Evolutionary conservation across 768 basidiomycete genomes (phyloP).

Genomic region (Boletus insuetus): DNA sequence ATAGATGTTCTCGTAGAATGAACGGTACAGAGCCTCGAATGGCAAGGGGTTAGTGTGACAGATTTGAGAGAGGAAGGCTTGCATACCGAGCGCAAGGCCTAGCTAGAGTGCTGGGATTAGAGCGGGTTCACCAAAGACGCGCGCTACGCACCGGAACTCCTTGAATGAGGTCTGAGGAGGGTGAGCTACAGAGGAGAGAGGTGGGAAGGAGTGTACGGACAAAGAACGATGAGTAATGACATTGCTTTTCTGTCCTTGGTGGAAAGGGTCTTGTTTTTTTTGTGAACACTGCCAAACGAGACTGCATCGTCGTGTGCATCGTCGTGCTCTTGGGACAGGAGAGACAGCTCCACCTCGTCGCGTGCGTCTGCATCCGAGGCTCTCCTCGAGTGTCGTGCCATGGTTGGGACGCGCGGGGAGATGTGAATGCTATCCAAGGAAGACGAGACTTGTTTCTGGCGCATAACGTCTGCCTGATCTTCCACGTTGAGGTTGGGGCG

Average conservation of each 20-base stretch:
- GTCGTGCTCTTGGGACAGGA: conserved; percentile 56
- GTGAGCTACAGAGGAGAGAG: conserved; percentile 14
- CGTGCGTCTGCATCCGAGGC: conserved; percentile 29
- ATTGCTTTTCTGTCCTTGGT: conserved; percentile 81
- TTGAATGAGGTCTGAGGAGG: conserved; percentile 65
- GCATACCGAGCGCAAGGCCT: conserved; percentile 82
- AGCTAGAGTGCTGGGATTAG: conserved; percentile 42
- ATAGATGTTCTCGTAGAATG: conserved; percentile 90
- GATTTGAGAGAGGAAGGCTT: neutral
- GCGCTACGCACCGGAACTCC: conserved; percentile 76
- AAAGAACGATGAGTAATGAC: conserved; percentile 80
- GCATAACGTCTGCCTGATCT: conserved; percentile 25
- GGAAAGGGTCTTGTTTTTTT: conserved; percentile 52
- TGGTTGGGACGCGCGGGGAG: conserved; percentile 47
- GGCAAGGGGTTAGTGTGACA: conserved; percentile 4
- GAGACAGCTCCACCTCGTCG: conserved; percentile 60
- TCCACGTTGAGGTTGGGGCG: conserved; percentile 38
- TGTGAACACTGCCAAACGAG: conserved; percentile 32
- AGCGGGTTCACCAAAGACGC: conserved; percentile 6
- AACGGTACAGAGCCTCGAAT: conserved; percentile 88
- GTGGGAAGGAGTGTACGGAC: conserved; percentile 47
- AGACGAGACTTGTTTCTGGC: conserved; percentile 53
- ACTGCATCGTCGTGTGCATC: conserved; percentile 39
- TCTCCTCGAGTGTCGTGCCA: conserved; percentile 36
- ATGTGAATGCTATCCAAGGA: conserved; percentile 60